Base-by-base conservation (phyloP, 768 basidiomycete genomes). In the Tulasnella sp. region DNA sequence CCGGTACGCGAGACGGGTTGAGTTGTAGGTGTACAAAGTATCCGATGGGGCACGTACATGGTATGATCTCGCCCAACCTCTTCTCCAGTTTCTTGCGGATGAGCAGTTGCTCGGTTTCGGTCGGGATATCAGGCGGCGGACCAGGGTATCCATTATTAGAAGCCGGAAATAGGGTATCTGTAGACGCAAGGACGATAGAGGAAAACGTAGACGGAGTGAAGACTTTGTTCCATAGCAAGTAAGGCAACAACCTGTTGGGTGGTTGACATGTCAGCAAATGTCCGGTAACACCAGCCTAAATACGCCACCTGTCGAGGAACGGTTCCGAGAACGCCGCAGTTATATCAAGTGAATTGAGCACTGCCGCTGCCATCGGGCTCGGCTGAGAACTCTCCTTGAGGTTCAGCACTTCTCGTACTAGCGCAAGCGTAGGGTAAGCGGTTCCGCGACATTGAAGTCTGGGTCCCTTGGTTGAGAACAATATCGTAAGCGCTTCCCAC, bases 141-240 rank as follows among this genome's bases (percentile, higher is more conserved):
- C 77, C 86, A 0, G 90, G 91, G 69, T 88, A 89, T 12, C 94
- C 93, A 19, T 61, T 61, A 60, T 82, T 81, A 3, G 55, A 57
- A 7, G 68, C 63, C 0, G 94, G 93, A 66, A 94, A 98, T 25
- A 98, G 73, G 6, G 83, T 76, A 7, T 75, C 75, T 63, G 86
- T 88, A 12, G 80, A 70, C 4, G 75, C 65, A 35, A 78, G 76
- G 35, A 81, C 71, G 25, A 77, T 67, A 31, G 71, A 72, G 17
- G 83, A 73, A 23, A 87, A 67, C 49, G 77, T 75, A 4, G 71
- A 59, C 4, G 78, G 71, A 1, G 79, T 75, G 23, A 79, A 72
- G 55, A 84, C 69, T 17, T 75, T 69, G 0, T 72, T 72, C 60
- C 75, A 73, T 46, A 96, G 70, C 48, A 87, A 64, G 65, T 85